These are phyloP conservation scores for Aspergillus steynii DNA, from an alignment of 495 filamentous ascomycete species.

Conservation along the genomic window DNA sequence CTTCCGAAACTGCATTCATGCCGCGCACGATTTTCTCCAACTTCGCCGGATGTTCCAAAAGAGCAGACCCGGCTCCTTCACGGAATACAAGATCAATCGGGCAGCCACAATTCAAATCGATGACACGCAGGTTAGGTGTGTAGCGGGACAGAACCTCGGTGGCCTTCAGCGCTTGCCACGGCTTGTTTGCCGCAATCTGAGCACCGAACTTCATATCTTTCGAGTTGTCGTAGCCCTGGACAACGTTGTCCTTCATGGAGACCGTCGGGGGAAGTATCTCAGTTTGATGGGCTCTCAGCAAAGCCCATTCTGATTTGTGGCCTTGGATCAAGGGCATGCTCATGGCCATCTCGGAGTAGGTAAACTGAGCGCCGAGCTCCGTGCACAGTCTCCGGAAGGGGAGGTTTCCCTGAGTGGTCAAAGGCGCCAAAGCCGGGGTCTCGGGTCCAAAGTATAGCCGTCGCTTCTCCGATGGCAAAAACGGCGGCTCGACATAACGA, in stretches of 20 bases:
- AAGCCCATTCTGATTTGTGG: slow-evolving; percentile 86
- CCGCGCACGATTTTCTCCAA: slow-evolving; percentile 89
- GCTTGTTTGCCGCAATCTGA: slow-evolving; percentile 87
- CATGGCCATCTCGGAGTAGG: slow-evolving; percentile 99
- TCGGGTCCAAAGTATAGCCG: slow-evolving; percentile 90
- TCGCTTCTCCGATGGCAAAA: slow-evolving; percentile 88
- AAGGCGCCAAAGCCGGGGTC: slow-evolving; percentile 85
- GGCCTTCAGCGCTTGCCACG: slow-evolving; percentile 82
- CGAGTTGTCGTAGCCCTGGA: slow-evolving; percentile 74
- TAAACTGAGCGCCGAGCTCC: slow-evolving; percentile 84
- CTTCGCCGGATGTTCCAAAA: slow-evolving; percentile 79
- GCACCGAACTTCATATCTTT: slow-evolving; percentile 86
- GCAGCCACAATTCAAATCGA: slow-evolving; percentile 96
- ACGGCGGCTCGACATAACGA: slow-evolving; percentile 76
- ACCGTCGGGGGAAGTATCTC: slow-evolving; percentile 67
- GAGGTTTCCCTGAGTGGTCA: slow-evolving; percentile 94
- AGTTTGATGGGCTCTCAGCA: slow-evolving; percentile 84
- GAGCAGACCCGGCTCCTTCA: slow-evolving; percentile 87
- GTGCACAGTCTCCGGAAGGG: slow-evolving; percentile 94
- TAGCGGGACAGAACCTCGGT: slow-evolving; percentile 76
- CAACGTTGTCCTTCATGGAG: slow-evolving; percentile 47
- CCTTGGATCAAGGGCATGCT: slow-evolving; percentile 88
- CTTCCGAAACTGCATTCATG: slow-evolving; percentile 88
- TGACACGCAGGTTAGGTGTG: slow-evolving; percentile 77
- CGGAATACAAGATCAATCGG: slow-evolving; percentile 91